Evolutionary conservation across 345 rosid species (phyloP), one percentile per base, ranked within the genome.

Genomic region (Toxicodendron radicans): DNA sequence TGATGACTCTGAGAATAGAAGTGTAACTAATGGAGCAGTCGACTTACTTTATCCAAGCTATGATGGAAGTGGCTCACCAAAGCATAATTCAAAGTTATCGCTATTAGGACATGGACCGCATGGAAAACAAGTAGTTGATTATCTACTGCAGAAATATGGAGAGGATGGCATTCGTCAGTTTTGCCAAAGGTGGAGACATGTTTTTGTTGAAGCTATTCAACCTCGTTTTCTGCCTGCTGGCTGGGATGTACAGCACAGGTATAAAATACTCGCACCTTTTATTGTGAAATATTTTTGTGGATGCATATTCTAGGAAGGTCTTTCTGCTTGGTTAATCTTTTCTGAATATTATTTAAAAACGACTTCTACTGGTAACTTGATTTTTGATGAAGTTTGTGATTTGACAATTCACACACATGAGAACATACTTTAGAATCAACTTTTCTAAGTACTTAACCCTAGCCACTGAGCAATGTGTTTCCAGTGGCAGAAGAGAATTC

Each of bases 51-150:
- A 71, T 68, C 54, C 79, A 70, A 77, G 73, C 41, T 61, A 78
- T 14, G 76, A 78, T 52, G 88, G 76, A 43, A 84, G 64, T 58
- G 64, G 45, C 23, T 41, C 71, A 41, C 79, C 85, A 58, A 86
- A 72, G 69, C 88, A 77, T 61, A 87, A 88, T 76, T 81, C 91
- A 58, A 92, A 89, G 59, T 78, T 90, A 51, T 95, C 99, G 23
- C 76, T 95, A 49, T 78, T 95, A 77, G 99, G 99, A 77, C 99
- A 93, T 85, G 99, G 99, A 69, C 98, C 97, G 1, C 97, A 93
- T 61, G 99, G 99, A 64, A 87, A 90, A 78, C 93, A 87, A 80
- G 93, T 91, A 66, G 98, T 95, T 9, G 92, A 90, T 79, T 81
- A 79, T 76, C 71, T 95, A 45, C 68, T 95, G 58, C 80, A 59